Percentiles rank a stretch among this genome's conserved stretches.
These are phyloP conservation scores for Eucalyptus dawsonii DNA, from an alignment of 345 rosid species.

Conservation along the genomic window DNA sequence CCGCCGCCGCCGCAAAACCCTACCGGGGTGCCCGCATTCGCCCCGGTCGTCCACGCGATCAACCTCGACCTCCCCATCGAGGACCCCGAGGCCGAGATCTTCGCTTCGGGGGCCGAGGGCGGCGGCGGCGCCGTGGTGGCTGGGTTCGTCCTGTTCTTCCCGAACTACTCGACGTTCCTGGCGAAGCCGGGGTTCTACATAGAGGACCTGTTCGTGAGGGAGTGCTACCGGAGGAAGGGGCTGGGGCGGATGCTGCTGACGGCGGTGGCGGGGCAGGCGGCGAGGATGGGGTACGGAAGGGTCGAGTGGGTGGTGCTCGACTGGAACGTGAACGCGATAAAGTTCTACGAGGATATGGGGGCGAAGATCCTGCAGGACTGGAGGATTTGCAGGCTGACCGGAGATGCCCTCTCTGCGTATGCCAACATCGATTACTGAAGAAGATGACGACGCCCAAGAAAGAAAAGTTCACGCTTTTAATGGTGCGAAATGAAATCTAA, in stretches of 20 bases:
- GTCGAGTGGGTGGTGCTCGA: constrained; percentile 91
- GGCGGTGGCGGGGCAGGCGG: constrained; percentile 83
- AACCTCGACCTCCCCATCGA: constrained; percentile 32
- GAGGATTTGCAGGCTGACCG: constrained; percentile 88
- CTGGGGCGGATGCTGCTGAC: constrained; percentile 61
- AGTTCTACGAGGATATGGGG: constrained; percentile 84
- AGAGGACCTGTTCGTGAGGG: constrained; percentile 79
- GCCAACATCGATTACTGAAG: constrained; percentile 7
- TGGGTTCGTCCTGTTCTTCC: constrained; percentile 83
- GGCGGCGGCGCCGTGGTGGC: constrained; percentile 33
- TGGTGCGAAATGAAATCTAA: not conserved
- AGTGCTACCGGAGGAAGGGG: constrained; percentile 70
- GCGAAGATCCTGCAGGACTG: constrained; percentile 62
- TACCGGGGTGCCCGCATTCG: constrained; percentile 2
- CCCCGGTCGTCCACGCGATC: constrained; percentile 20
- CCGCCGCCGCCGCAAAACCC: not conserved
- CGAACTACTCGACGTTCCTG: constrained; percentile 58
- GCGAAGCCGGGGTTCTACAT: constrained; percentile 75
- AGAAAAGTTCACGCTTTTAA: not conserved
- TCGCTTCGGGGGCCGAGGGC: constrained; percentile 7
- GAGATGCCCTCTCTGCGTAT: constrained; percentile 62
- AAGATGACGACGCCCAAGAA: not conserved
- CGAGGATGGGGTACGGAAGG: constrained; percentile 77
- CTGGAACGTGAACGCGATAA: constrained; percentile 81
- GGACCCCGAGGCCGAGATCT: constrained; percentile 43